Percentiles rank a stretch among this genome's conserved stretches.
phyloP scores from a whole-genome alignment of 257 asterid genomes.

The Jacaranda mimosifolia region DNA sequence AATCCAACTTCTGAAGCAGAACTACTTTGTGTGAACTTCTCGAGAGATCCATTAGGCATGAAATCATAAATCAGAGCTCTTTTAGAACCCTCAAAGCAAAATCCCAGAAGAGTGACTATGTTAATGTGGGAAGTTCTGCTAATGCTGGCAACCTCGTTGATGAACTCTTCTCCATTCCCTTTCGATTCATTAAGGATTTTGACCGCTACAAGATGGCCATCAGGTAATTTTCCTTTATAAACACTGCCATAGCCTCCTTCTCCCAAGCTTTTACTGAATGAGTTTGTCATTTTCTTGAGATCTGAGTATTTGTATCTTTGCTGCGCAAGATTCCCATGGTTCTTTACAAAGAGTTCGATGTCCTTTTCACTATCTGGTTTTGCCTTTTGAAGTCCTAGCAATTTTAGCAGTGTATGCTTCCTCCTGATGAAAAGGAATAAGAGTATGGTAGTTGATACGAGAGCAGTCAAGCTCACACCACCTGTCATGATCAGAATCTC shows the following conservation, averaged over 20 bases:
- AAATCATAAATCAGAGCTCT: constrained; percentile 50
- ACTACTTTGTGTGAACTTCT: constrained; percentile 32
- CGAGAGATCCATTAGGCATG: constrained; percentile 56
- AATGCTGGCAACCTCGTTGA: constrained; percentile 43
- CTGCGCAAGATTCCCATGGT: constrained; percentile 26
- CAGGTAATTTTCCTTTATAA: constrained; percentile 37
- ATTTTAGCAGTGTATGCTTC: neutral
- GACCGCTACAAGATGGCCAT: constrained; percentile 46
- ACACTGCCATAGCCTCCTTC: constrained; percentile 51
- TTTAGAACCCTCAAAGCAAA: constrained; percentile 44
- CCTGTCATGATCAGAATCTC: neutral
- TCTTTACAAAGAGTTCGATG: constrained; percentile 17
- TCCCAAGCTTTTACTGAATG: constrained; percentile 43
- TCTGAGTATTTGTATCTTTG: constrained; percentile 37
- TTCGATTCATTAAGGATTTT: constrained; percentile 38
- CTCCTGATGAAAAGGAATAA: neutral
- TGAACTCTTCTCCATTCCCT: constrained; percentile 44
- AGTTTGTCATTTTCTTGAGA: constrained; percentile 36
- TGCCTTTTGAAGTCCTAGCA: neutral
- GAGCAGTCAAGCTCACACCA: neutral
- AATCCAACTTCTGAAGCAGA: neutral
- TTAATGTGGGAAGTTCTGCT: constrained; percentile 54
- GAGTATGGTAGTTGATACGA: neutral
- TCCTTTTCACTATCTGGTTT: neutral
- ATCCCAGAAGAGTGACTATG: constrained; percentile 44